Base-by-base conservation (phyloP, 257 asterid species). In the Rhazya stricta region DNA sequence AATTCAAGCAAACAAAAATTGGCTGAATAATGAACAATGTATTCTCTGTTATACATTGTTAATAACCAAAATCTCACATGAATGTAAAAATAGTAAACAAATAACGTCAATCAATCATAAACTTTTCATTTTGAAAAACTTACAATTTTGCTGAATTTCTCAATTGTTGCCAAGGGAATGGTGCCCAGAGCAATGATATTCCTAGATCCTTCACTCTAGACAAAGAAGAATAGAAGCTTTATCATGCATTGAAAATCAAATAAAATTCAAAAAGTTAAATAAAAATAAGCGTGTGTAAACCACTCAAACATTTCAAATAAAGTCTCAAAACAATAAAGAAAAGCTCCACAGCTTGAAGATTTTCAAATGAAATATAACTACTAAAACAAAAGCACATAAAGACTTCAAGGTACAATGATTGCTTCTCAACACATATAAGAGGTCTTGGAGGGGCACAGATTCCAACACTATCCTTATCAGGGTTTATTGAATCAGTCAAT, bases 151-250 rank as follows among this genome's bases (percentile, higher is more conserved):
- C 85, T 81, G 88, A 94, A 90, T 89, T 90, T 94, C 79, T 94
- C 99, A 50, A 94, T 89, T 73, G 97, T 88, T 68, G 97, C 86
- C 86, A 94, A 73, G 1, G 99, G 96, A 85, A 92, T 90, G 57
- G 99, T 89, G 77, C 99, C 99, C 68, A 94, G 97, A 75, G 83
- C 84, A 78, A 90, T 87, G 72, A 89, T 75, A 83, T 88, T 89
- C 85, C 97, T 90, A 66, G 95, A 88, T 63, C 95, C 97, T 80
- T 94, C 99, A 74, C 97, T 94, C 99, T 94, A 75, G 37, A 85
- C 76, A 82, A 70, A 48, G 29, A 29, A 71, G 41, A 79, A 5
- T 2, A 51, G 29, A 58, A 43, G 53, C 65, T 27, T 30, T 39
- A 61, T 51, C 21, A 60, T 1, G 9, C 36, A 60, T 1, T 29